These are phyloP conservation scores for Erodium moschatum DNA, from an alignment of 441 rosid species.

Conservation along the genomic window DNA sequence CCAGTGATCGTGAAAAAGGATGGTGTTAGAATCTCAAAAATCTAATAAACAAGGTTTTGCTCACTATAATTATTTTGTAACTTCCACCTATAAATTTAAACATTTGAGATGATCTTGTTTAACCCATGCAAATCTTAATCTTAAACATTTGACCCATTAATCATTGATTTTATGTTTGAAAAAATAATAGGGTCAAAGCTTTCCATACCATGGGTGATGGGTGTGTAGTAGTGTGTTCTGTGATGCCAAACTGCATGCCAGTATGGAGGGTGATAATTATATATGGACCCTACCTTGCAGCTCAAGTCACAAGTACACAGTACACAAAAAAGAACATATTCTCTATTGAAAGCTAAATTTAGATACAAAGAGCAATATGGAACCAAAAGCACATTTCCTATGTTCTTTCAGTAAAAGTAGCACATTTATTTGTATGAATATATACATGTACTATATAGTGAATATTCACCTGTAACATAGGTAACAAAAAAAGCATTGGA, in stretches of 20 bases:
- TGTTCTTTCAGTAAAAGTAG: background rate
- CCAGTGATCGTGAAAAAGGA: too few relatives aligned
- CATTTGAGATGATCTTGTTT: too few relatives aligned
- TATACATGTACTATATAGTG: background rate
- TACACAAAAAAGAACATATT: background rate
- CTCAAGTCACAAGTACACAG: background rate
- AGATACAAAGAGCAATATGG: background rate
- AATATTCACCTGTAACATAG: background rate
- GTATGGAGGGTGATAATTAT: background rate
- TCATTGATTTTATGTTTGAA: too few relatives aligned
- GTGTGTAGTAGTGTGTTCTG: background rate
- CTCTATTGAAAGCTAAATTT: background rate
- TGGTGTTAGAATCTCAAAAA: too few relatives aligned
- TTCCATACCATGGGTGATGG: too few relatives aligned
- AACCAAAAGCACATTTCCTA: background rate
- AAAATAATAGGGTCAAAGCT: too few relatives aligned
- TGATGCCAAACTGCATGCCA: conserved; percentile 1
- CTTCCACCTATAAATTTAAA: too few relatives aligned
- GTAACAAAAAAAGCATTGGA: conserved; percentile 32
- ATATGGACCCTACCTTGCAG: background rate
- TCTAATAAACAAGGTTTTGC: too few relatives aligned
- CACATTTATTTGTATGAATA: background rate
- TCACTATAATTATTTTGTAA: too few relatives aligned
- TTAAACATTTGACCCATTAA: too few relatives aligned
- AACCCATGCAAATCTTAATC: too few relatives aligned